A percentile compares a stretch with the other conserved stretches of the same genome.
Evolutionary conservation across 768 basidiomycete species (phyloP).

Genomic region (Lactifluus hygrophoroides): DNA sequence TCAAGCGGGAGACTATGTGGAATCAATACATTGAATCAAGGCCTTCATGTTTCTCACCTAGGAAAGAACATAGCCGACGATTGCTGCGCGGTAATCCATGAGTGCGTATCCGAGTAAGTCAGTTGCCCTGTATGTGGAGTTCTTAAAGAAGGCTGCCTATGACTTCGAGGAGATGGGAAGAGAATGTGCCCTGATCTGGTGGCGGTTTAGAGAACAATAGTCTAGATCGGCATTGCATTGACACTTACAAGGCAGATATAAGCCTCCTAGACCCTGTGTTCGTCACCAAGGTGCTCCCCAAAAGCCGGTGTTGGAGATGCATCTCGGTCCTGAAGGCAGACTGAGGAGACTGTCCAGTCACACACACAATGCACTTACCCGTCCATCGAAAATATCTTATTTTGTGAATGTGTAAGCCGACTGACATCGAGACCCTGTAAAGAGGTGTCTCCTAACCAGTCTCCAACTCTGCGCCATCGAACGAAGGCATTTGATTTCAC

Average conservation of each 20-base stretch:
- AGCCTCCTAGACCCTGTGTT: neutral
- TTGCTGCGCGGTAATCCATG: slow-evolving; percentile 35
- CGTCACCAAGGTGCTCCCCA: neutral
- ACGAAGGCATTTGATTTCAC: slow-evolving; percentile 39
- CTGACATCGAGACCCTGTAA: slow-evolving; percentile 31
- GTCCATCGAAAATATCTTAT: slow-evolving; percentile 29
- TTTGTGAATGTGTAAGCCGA: slow-evolving; percentile 32
- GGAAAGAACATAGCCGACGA: slow-evolving; percentile 37
- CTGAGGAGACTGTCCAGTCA: neutral
- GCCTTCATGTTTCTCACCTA: slow-evolving; percentile 31
- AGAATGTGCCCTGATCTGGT: slow-evolving; percentile 54
- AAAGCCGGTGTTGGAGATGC: slow-evolving; percentile 2
- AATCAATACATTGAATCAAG: neutral
- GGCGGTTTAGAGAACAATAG: slow-evolving; percentile 7
- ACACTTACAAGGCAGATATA: slow-evolving; percentile 9
- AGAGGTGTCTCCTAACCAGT: slow-evolving; percentile 41
- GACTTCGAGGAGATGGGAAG: slow-evolving; percentile 25
- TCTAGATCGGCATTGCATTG: neutral
- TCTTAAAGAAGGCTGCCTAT: neutral
- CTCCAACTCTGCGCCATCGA: slow-evolving; percentile 52
- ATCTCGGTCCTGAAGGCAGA: neutral
- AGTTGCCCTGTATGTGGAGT: slow-evolving; percentile 22
- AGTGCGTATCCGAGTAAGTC: slow-evolving; percentile 34
- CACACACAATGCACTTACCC: slow-evolving; percentile 25
- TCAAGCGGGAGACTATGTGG: slow-evolving; percentile 13